Conservation (phyloP, 495 filamentous ascomycete genomes). For the Talaromyces borbonicus region DNA sequence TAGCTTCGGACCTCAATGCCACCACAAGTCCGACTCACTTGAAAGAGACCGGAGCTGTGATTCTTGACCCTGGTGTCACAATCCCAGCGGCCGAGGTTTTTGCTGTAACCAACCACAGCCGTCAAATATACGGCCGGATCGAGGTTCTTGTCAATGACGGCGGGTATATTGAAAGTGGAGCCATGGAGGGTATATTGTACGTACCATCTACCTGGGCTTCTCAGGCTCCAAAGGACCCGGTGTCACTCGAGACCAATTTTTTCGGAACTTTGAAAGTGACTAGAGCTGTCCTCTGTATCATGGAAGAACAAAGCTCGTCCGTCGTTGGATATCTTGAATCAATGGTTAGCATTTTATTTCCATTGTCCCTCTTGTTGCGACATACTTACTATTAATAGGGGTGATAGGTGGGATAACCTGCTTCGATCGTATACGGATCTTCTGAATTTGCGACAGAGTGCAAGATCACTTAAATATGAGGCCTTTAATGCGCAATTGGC, state of each 20-base stretch:
- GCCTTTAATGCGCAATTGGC: neutral
- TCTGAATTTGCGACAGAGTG: slow-evolving; percentile 35
- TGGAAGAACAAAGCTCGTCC: slow-evolving; percentile 34
- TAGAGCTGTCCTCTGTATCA: slow-evolving; percentile 28
- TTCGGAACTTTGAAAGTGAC: slow-evolving; percentile 35
- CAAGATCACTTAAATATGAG: slow-evolving; percentile 7
- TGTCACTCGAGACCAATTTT: slow-evolving; percentile 37
- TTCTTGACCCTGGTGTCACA: slow-evolving; percentile 7
- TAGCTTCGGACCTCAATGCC: slow-evolving; percentile 43
- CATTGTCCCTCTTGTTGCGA: neutral
- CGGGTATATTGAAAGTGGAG: slow-evolving; percentile 33
- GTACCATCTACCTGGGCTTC: neutral
- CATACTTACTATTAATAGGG: neutral
- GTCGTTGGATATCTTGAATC: slow-evolving; percentile 30
- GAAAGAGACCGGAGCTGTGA: slow-evolving; percentile 23
- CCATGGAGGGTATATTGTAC: slow-evolving; percentile 24
- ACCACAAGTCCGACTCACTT: slow-evolving; percentile 30
- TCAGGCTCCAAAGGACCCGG: neutral
- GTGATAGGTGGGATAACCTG: slow-evolving; percentile 13
- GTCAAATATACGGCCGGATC: slow-evolving; percentile 19
- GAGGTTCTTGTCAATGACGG: slow-evolving; percentile 55
- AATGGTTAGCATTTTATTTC: slow-evolving; percentile 6
- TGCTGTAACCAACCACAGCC: neutral
- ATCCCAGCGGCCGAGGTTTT: slow-evolving; percentile 1
- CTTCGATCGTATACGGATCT: slow-evolving; percentile 29